Base-by-base conservation (phyloP, 768 basidiomycete species). In the Phylloporus scabripes region DNA sequence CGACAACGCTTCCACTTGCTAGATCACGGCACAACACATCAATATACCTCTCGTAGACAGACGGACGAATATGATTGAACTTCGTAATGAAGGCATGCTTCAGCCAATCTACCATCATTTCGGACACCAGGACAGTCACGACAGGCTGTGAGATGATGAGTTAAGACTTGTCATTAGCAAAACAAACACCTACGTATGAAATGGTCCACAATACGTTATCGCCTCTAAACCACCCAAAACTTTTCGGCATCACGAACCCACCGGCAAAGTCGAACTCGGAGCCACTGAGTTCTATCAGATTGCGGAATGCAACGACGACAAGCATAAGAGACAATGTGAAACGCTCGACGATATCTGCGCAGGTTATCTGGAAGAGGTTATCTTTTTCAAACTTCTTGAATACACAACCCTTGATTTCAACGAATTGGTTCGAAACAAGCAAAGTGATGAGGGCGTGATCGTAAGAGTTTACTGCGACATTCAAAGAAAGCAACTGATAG, bases 361-460 rank as follows among this genome's bases (percentile, higher is more conserved):
- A 99, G 41, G 93, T 94, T 51, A 99, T 94, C 67, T 99, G 96
- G 65, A 99, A 97, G 8, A 99, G 78, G 62, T 89, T 97, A 61
- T 99, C 96, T 65, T 97, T 99, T 65, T 98, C 96, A 60, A 99
- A 98, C 64, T 87, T 97, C 70, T 98, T 99, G 81, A 99, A 99
- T 2, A 99, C 96, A 63, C 90, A 92, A 29, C 95, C 94, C 70
- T 99, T 99, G 68, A 98, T 98, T 70, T 99, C 96, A 29, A 98
- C 95, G 60, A 99, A 98, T 66, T 99, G 96, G 62, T 98, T 99
- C 39, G 92, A 96, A 39, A 99, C 83, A 7, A 99, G 77, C 0
- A 99, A 78, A 0, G 94, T 96, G 34, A 99, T 75, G 7, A 99
- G 80, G 2, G 95, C 86, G 59, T 98, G 89, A 64, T 97, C 94